Evolutionary conservation across 495 filamentous ascomycete species (phyloP).

Genomic region (Aspergillus baeticus): DNA sequence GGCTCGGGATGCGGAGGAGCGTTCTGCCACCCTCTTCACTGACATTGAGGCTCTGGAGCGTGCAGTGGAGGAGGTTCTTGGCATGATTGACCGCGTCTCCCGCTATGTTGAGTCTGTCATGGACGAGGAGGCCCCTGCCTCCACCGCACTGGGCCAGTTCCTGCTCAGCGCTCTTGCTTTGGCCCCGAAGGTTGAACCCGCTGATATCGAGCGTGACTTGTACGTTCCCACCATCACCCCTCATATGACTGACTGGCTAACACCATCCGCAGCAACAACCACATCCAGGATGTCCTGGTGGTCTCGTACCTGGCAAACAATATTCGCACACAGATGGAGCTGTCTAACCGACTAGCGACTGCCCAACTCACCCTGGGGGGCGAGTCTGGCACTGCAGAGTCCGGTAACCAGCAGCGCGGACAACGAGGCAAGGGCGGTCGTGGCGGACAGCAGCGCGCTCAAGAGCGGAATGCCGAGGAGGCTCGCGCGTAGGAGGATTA

Average conservation of each 20-base stretch:
- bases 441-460: constrained; percentile 41
- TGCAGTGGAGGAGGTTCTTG: constrained; percentile 78
- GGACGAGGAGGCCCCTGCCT: constrained; percentile 65
- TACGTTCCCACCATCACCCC: constrained; percentile 37
- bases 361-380: constrained; percentile 68
- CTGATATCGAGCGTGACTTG: constrained; percentile 93
- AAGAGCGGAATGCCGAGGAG: constrained; percentile 35
- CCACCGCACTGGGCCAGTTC: constrained; percentile 88
- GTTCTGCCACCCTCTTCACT: constrained; percentile 67
- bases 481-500: constrained; percentile 37
- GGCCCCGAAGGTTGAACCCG: constrained; percentile 87
- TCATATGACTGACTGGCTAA: constrained; percentile 43
- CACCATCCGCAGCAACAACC: constrained; percentile 70
- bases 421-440: constrained; percentile 52
- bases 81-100: constrained; percentile 83
- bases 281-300: constrained; percentile 96
- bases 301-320: constrained; percentile 98
- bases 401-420: constrained; percentile 37
- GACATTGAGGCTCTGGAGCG: constrained; percentile 87
- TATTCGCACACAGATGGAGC: constrained; percentile 97
- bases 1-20: constrained; percentile 75
- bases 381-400: constrained; percentile 36
- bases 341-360: constrained; percentile 89
- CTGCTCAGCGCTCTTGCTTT: constrained; percentile 87
- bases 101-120: constrained; percentile 86